A percentile compares a stretch with the other conserved stretches of the same genome.
Conservation (phyloP, 176 grass and related monocot species). For the Lolium perenne region DNA sequence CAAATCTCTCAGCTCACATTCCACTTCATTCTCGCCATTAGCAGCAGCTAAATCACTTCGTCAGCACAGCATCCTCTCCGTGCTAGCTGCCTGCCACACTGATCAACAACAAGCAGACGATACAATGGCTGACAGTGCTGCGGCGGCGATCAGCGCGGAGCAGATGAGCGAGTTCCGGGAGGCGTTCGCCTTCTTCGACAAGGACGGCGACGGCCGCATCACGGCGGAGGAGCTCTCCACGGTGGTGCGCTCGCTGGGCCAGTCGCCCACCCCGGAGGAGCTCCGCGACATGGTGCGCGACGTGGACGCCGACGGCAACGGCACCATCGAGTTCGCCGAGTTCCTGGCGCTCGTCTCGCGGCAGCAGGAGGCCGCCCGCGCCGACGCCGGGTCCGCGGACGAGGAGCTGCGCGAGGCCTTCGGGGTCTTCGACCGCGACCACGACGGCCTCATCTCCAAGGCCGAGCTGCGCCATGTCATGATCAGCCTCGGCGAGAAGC, state of each 20-base stretch:
- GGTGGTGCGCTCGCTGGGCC: slow-evolving; percentile 77
- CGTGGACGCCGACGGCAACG: slow-evolving; percentile 81
- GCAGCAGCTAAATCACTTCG: background rate
- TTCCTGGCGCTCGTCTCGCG: slow-evolving; percentile 70
- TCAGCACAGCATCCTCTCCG: background rate
- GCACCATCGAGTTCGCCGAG: slow-evolving; percentile 81
- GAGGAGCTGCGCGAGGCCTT: slow-evolving; percentile 92
- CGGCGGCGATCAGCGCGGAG: slow-evolving; percentile 1
- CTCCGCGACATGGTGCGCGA: slow-evolving; percentile 79
- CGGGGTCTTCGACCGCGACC: slow-evolving; percentile 96
- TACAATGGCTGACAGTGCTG: background rate
- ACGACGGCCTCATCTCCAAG: slow-evolving; percentile 78
- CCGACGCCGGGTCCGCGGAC: slow-evolving; percentile 33
- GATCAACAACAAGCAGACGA: background rate
- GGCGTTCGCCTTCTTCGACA: slow-evolving; percentile 91
- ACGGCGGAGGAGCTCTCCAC: slow-evolving; percentile 72
- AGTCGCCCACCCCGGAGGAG: slow-evolving; percentile 57
- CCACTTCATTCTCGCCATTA: background rate
- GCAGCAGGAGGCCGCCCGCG: slow-evolving; percentile 13
- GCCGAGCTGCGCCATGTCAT: slow-evolving; percentile 67
- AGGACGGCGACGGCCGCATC: slow-evolving; percentile 91
- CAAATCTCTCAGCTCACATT: background rate
- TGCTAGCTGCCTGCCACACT: background rate
- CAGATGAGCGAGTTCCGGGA: slow-evolving; percentile 77
- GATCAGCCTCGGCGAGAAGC: slow-evolving; percentile 80